These are phyloP conservation scores for Gelatoporia subvermispora DNA, from an alignment of 768 basidiomycete species.

Conservation along the genomic window DNA sequence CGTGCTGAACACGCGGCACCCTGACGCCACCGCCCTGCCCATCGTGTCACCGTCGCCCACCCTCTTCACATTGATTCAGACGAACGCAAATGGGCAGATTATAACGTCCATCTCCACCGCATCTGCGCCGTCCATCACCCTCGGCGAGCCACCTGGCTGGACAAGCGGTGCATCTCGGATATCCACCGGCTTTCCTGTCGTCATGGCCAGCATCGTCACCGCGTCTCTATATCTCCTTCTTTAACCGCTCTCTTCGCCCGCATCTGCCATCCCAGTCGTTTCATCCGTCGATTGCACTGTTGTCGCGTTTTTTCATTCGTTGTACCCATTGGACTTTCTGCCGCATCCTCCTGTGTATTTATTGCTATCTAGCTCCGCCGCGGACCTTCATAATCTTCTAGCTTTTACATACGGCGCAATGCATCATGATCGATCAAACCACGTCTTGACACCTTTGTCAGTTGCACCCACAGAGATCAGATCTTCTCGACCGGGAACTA, in stretches of 20 bases:
- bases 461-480: too few species aligned
- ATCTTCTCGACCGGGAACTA: too few species aligned
- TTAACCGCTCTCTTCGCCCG: not conserved
- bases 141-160: conserved; percentile 67
- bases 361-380: not conserved
- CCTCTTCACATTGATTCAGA: conserved; percentile 51
- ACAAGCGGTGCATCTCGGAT: conserved; percentile 12
- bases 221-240: not conserved
- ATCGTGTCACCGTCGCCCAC: conserved; percentile 46
- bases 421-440: too few species aligned
- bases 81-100: conserved; percentile 48
- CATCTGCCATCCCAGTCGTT: not conserved
- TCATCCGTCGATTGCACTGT: conserved; percentile 1
- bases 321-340: not conserved
- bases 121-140: conserved; percentile 39
- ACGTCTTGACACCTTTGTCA: too few species aligned
- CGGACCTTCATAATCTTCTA: too few species aligned
- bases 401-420: too few species aligned
- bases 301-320: not conserved
- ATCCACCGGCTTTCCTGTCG: not conserved
- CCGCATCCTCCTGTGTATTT: conserved; percentile 1
- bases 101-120: conserved; percentile 51
- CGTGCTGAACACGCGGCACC: conserved; percentile 38
- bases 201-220: not conserved
- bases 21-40: conserved; percentile 54